Percentiles rank a stretch among this genome's conserved stretches.
Evolutionary conservation across 2,329 filamentous ascomycete species (phyloP).

Genomic region (Helotiales sp.): DNA sequence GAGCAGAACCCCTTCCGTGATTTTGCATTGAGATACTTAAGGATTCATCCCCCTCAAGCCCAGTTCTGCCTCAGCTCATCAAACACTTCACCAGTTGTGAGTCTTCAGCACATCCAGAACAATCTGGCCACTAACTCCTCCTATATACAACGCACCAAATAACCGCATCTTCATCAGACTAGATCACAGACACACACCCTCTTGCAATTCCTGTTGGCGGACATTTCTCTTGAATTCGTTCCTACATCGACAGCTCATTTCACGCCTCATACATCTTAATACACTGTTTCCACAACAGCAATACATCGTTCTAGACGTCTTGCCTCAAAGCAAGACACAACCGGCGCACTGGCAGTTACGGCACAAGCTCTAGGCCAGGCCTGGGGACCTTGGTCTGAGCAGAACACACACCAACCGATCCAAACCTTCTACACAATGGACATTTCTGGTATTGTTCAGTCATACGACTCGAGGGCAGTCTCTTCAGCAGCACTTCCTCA

Average conservation of each 20-base stretch:
- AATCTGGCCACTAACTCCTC: too few species aligned
- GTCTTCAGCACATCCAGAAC: too few species aligned
- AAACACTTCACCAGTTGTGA: too few species aligned
- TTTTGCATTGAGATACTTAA: too few species aligned
- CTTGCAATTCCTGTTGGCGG: conserved; percentile 33
- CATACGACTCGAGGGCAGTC: conserved; percentile 52
- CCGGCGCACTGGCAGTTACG: conserved; percentile 54
- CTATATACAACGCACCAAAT: conserved; percentile 63
- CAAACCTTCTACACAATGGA: conserved; percentile 48
- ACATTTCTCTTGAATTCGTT: conserved; percentile 35
- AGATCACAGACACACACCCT: conserved; percentile 26
- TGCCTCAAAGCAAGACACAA: conserved; percentile 44
- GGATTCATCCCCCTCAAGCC: too few species aligned
- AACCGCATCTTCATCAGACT: not conserved
- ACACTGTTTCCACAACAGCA: conserved; percentile 3
- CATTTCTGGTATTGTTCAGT: conserved; percentile 50
- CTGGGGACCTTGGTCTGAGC: conserved; percentile 61
- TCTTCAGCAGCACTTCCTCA: conserved; percentile 48
- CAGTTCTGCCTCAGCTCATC: too few species aligned
- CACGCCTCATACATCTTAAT: conserved; percentile 9
- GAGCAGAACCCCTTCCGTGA: too few species aligned
- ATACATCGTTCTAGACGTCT: conserved; percentile 32
- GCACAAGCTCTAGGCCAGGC: conserved; percentile 51
- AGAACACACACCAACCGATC: conserved; percentile 42
- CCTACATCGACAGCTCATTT: conserved; percentile 12